Conservation (phyloP, 2,329 filamentous ascomycete species). For the Xylaria hypoxylon region DNA sequence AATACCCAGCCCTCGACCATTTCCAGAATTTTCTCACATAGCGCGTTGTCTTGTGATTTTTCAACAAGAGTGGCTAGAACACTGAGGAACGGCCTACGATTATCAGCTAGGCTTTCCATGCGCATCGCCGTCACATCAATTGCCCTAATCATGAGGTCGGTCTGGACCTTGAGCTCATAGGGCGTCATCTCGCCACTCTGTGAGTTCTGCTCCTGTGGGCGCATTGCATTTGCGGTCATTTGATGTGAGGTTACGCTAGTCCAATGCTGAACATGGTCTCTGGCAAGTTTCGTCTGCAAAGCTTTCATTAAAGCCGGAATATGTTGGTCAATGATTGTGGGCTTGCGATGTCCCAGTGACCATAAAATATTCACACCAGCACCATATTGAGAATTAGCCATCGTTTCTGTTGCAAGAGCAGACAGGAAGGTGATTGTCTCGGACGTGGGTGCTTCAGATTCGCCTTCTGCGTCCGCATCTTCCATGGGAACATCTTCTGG, state of each 20-base stretch:
- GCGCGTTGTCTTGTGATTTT: conserved; percentile 85
- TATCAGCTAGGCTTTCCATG: conserved; percentile 93
- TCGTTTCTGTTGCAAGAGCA: conserved; percentile 85
- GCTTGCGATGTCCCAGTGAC: conserved; percentile 87
- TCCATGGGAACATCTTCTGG: conserved; percentile 81
- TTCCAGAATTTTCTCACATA: conserved; percentile 91
- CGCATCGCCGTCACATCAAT: conserved; percentile 92
- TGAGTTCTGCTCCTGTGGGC: conserved; percentile 66
- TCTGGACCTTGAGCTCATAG: conserved; percentile 89
- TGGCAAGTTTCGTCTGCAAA: conserved; percentile 88
- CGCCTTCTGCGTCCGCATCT: conserved; percentile 85
- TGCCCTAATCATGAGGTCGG: conserved; percentile 91
- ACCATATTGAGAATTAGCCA: conserved; percentile 83
- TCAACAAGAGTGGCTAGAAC: conserved; percentile 95
- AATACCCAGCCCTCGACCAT: conserved; percentile 99
- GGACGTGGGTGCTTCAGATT: conserved; percentile 82
- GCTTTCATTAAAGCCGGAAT: conserved; percentile 92
- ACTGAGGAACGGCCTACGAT: conserved; percentile 91
- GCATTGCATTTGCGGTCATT: conserved; percentile 54
- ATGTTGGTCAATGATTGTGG: conserved; percentile 89
- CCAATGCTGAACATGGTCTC: conserved; percentile 89
- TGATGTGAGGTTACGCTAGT: conserved; percentile 67
- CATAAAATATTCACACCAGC: conserved; percentile 93
- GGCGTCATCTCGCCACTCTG: conserved; percentile 71
- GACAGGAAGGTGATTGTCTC: conserved; percentile 90